Conservation (phyloP, 345 rosid genomes). For the Gossypium stocksii region DNA sequence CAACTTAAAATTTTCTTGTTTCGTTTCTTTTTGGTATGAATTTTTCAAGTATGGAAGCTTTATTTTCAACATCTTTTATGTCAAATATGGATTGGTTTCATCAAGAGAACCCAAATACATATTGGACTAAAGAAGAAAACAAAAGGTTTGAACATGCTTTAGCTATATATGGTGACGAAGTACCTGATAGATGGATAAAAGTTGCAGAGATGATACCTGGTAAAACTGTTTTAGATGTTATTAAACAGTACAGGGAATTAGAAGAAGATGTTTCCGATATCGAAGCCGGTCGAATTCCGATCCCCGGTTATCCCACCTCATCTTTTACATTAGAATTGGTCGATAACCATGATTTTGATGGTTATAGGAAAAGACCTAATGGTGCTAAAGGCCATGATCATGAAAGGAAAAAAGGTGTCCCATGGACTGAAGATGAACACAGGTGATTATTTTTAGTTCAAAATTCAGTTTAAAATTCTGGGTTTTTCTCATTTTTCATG, state of each 20-base stretch:
- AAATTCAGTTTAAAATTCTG: neutral
- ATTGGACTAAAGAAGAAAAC: constrained; percentile 67
- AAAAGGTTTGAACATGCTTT: constrained; percentile 63
- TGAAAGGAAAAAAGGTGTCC: constrained; percentile 89
- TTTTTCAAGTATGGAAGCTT: constrained; percentile 39
- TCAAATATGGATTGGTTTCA: constrained; percentile 23
- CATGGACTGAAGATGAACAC: constrained; percentile 98
- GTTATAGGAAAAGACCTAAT: constrained; percentile 45
- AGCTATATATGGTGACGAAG: constrained; percentile 48
- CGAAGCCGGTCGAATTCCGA: constrained; percentile 63
- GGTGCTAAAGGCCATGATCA: constrained; percentile 51
- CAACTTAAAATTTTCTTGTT: neutral
- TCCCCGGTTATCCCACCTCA: constrained; percentile 57
- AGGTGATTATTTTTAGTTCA: constrained; percentile 40
- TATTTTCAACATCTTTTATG: constrained; percentile 30
- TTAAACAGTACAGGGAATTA: constrained; percentile 50
- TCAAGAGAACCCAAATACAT: constrained; percentile 19
- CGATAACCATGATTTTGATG: constrained; percentile 32
- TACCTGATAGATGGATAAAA: constrained; percentile 55
- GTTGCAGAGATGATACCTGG: constrained; percentile 59
- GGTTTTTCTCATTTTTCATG: neutral
- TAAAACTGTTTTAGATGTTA: constrained; percentile 49
- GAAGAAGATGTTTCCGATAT: constrained; percentile 54
- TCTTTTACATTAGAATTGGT: constrained; percentile 38
- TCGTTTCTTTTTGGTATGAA: neutral